Evolutionary conservation across 805 yeast genomes (phyloP).

Genomic region (Lipomyces kockii): DNA sequence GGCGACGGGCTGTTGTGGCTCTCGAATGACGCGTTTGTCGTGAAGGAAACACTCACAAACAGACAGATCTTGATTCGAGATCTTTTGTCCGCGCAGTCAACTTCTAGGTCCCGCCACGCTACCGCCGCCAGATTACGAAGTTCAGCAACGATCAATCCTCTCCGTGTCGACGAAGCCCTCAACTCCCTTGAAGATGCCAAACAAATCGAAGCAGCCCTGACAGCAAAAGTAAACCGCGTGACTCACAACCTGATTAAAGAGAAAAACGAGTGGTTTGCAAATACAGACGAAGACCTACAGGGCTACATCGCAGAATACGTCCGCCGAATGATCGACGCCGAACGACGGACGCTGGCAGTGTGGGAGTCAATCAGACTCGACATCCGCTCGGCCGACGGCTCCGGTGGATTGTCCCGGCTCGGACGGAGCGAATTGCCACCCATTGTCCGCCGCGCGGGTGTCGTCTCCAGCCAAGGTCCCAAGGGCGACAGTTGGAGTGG

Average conservation of each 20-base stretch:
- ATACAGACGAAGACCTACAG: slow-evolving; percentile 62
- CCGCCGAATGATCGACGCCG: slow-evolving; percentile 78
- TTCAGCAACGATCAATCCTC: slow-evolving; percentile 75
- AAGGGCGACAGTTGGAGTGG: slow-evolving; percentile 67
- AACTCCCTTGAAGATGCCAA: slow-evolving; percentile 78
- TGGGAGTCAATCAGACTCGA: slow-evolving; percentile 74
- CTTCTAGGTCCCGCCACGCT: slow-evolving; percentile 69
- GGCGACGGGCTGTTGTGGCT: slow-evolving; percentile 74
- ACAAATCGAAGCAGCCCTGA: slow-evolving; percentile 72
- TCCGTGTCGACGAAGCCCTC: slow-evolving; percentile 89
- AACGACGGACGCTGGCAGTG: slow-evolving; percentile 74
- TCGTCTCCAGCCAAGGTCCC: slow-evolving; percentile 54
- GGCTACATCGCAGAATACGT: slow-evolving; percentile 62
- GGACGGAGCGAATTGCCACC: slow-evolving; percentile 55
- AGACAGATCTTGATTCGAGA: slow-evolving; percentile 93
- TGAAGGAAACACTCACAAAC: slow-evolving; percentile 91
- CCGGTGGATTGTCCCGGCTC: slow-evolving; percentile 80
- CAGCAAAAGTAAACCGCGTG: slow-evolving; percentile 77
- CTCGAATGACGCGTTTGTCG: slow-evolving; percentile 76
- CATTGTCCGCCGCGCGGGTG: slow-evolving; percentile 38
- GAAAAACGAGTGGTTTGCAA: slow-evolving; percentile 60
- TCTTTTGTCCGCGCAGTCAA: slow-evolving; percentile 74
- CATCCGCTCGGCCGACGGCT: slow-evolving; percentile 71
- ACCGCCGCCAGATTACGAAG: slow-evolving; percentile 71
- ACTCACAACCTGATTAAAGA: slow-evolving; percentile 86